Conservation (phyloP, 441 rosid genomes). For the Lepidium campestre region DNA sequence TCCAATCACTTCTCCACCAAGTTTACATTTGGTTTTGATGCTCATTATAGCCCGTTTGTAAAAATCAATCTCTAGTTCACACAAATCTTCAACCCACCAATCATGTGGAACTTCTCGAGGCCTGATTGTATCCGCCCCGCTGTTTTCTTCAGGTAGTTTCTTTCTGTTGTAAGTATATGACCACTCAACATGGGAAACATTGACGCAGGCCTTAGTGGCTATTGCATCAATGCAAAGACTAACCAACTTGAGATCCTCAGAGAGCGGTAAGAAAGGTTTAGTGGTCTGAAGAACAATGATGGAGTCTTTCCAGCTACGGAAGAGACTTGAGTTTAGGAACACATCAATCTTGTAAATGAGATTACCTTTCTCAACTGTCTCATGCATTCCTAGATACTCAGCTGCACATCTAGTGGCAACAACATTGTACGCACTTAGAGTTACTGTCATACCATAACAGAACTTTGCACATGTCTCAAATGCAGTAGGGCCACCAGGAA, state of each 20-base stretch:
- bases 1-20: constrained; percentile 54
- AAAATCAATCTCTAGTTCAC: constrained; percentile 64
- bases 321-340: constrained; percentile 65
- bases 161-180: constrained; percentile 65
- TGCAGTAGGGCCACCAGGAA: constrained; percentile 73
- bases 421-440: constrained; percentile 71
- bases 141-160: constrained; percentile 64
- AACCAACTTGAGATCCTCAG: constrained; percentile 59
- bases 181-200: constrained; percentile 72
- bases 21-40: constrained; percentile 40
- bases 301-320: constrained; percentile 84
- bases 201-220: constrained; percentile 56
- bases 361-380: constrained; percentile 69
- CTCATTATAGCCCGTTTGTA: constrained; percentile 50
- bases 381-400: constrained; percentile 75
- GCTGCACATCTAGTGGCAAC: constrained; percentile 69
- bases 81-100: constrained; percentile 91
- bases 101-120: constrained; percentile 61
- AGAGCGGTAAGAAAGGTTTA: constrained; percentile 40
- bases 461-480: constrained; percentile 80
- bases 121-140: constrained; percentile 31
- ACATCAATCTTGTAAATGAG: constrained; percentile 74
- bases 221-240: constrained; percentile 61
- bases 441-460: constrained; percentile 75
- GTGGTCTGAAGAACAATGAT: constrained; percentile 69